A percentile compares a stretch with the other conserved stretches of the same genome.
Conservation (phyloP, 1,284 basidiomycete species). For the Trichosporon faecale region DNA sequence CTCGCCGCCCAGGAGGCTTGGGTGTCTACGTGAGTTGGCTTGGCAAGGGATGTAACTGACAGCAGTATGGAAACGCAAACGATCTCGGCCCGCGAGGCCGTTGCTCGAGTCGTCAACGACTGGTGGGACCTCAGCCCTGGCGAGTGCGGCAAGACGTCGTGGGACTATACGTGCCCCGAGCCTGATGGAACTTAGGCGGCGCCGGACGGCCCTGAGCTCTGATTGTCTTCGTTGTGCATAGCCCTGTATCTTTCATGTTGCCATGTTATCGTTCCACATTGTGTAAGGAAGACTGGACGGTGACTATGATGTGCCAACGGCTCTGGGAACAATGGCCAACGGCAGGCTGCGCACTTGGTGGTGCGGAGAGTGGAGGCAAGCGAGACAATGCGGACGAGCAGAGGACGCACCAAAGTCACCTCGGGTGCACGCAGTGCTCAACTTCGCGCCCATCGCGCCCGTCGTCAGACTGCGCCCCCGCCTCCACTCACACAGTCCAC, state of each 20-base stretch:
- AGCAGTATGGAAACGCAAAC: conserved; percentile 83
- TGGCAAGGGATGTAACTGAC: conserved; percentile 35
- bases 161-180: conserved; percentile 47
- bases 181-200: background rate
- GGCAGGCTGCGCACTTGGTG: too few species aligned
- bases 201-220: background rate
- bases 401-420: background rate
- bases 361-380: too few species aligned
- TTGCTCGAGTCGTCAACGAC: conserved; percentile 69
- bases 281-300: too few species aligned
- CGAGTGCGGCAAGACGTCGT: conserved; percentile 42
- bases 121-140: conserved; percentile 56
- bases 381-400: too few species aligned
- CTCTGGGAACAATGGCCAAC: too few species aligned
- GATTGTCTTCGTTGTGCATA: background rate
- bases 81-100: conserved; percentile 74
- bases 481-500: background rate
- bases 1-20: conserved; percentile 83
- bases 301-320: too few species aligned
- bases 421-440: background rate
- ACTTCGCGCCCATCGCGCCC: background rate
- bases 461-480: background rate
- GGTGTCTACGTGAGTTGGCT: conserved; percentile 51
- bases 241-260: background rate
- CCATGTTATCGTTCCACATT: background rate